phyloP scores from a whole-genome alignment of 2,329 filamentous ascomycete genomes.

The Phaeosphaeria sp. region DNA sequence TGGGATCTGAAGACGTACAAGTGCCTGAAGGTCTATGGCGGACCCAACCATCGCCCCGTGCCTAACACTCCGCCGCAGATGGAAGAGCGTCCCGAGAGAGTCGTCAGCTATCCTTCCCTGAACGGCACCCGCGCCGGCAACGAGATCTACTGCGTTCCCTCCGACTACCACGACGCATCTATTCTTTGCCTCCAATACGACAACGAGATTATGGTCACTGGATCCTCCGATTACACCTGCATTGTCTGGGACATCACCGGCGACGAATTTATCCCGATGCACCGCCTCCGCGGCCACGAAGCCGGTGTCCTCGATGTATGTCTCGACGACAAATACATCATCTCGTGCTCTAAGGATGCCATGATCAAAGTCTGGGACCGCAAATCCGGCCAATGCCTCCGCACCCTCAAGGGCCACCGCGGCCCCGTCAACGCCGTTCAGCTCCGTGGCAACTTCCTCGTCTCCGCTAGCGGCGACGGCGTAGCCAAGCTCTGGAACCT shows the following conservation, averaged over 20 bases:
- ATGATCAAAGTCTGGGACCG: conserved; percentile 96
- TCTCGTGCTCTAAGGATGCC: conserved; percentile 96
- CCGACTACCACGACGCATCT: conserved; percentile 81
- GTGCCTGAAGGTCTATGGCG: conserved; percentile 85
- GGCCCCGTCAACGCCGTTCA: conserved; percentile 97
- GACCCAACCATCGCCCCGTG: conserved; percentile 66
- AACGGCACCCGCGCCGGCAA: conserved; percentile 57
- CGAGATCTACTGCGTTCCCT: conserved; percentile 55
- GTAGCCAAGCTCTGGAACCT: conserved; percentile 96
- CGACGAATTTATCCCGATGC: conserved; percentile 67
- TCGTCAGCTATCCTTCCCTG: conserved; percentile 53
- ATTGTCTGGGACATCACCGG: conserved; percentile 92
- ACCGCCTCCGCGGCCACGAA: conserved; percentile 77
- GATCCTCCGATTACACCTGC: conserved; percentile 89
- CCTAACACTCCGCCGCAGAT: conserved; percentile 56
- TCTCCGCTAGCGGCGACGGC: conserved; percentile 93
- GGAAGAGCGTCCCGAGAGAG: conserved; percentile 52
- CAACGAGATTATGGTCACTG: conserved; percentile 89
- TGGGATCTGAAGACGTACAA: conserved; percentile 93
- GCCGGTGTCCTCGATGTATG: conserved; percentile 93
- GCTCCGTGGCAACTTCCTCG: conserved; percentile 88
- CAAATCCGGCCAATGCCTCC: conserved; percentile 74
- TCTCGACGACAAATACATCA: conserved; percentile 89
- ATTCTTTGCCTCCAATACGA: conserved; percentile 97
- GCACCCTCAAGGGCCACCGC: conserved; percentile 81